Evolutionary conservation across 2,329 filamentous ascomycete species (phyloP).

Genomic region (Venturia oleaginea): DNA sequence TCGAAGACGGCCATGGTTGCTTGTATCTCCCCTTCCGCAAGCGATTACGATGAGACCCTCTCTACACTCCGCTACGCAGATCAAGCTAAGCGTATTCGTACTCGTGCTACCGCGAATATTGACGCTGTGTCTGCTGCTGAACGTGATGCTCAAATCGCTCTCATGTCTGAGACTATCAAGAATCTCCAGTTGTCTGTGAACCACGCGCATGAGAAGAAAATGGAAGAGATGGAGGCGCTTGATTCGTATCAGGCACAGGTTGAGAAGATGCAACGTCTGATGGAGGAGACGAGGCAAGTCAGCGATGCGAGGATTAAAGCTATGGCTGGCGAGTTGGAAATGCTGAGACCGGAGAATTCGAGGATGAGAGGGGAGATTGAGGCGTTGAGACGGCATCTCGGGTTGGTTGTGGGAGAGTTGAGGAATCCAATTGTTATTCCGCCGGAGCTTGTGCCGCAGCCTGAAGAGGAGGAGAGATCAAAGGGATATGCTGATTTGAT

Average conservation of each 20-base stretch:
- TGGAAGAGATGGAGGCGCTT: slow-evolving; percentile 63
- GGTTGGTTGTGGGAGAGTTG: slow-evolving; percentile 73
- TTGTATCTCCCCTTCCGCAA: slow-evolving; percentile 84
- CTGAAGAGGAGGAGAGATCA: slow-evolving; percentile 27
- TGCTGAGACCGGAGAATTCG: slow-evolving; percentile 40
- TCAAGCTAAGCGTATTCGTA: slow-evolving; percentile 94
- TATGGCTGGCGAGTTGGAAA: slow-evolving; percentile 47
- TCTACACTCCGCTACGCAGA: slow-evolving; percentile 95
- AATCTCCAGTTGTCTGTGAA: slow-evolving; percentile 66
- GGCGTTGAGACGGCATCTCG: slow-evolving; percentile 75
- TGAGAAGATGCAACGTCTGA: slow-evolving; percentile 79
- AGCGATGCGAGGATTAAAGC: slow-evolving; percentile 90
- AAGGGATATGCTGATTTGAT: slow-evolving; percentile 18
- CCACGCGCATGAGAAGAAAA: slow-evolving; percentile 25
- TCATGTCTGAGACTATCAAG: slow-evolving; percentile 94
- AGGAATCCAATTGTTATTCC: slow-evolving; percentile 78
- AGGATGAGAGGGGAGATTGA: slow-evolving; percentile 67
- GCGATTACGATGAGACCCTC: slow-evolving; percentile 94
- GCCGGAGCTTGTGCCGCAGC: slow-evolving; percentile 16
- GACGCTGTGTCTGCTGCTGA: slow-evolving; percentile 87
- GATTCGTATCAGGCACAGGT: slow-evolving; percentile 95
- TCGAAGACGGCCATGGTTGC: slow-evolving; percentile 99
- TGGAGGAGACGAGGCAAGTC: slow-evolving; percentile 88
- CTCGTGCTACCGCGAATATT: slow-evolving; percentile 89
- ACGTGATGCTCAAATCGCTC: slow-evolving; percentile 83